Base-by-base conservation (phyloP, 2,329 filamentous ascomycete genomes). In the Exophiala lecanii-corni region DNA sequence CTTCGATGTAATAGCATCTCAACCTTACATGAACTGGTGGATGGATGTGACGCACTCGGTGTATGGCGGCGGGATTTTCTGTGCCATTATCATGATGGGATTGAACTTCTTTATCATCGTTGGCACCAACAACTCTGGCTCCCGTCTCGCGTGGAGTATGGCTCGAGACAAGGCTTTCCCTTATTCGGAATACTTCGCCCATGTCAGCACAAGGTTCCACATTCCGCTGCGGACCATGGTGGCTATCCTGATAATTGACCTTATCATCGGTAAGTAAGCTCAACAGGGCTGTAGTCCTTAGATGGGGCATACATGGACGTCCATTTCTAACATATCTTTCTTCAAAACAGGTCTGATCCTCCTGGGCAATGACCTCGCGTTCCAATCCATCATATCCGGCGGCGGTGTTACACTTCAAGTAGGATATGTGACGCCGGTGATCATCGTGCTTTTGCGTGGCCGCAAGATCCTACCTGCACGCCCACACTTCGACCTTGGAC, bases 131-230 rank as follows among this genome's bases (percentile, higher is more conserved):
- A 47, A 45, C 20, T 45, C 49, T 12, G 49, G 45, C 25, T 45
- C 41, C 7, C 45, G 49, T 12, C 41, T 51, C 20, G 41, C 42
- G 3, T 51, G 49, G 49, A 48, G 49, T 37, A 51, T 51, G 49
- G 75, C 78, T 26, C 73, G 79, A 21, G 79, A 82, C 57, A 72
- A 75, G 28, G 78, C 78, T 2, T 78, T 79, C 2, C 79, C 79
- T 0, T 75, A 79, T 55, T 68, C 72, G 1, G 43, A 55, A 9
- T 64, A 75, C 60, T 74, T 81, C 45, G 65, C 70, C n/a, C 60
- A 56, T 13, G 76, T 82, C 52, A 72, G 75, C 57, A 65, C 69
- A 48, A 62, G 51, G 1, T 70, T 78, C 43, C 75, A 76, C 41
- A 81, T 78, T 55, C 79, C 79, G 0, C 65, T 82, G 45, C 37